Evolutionary conservation across 2,329 filamentous ascomycete genomes (phyloP).

Genomic region (Raffaelea arxii): DNA sequence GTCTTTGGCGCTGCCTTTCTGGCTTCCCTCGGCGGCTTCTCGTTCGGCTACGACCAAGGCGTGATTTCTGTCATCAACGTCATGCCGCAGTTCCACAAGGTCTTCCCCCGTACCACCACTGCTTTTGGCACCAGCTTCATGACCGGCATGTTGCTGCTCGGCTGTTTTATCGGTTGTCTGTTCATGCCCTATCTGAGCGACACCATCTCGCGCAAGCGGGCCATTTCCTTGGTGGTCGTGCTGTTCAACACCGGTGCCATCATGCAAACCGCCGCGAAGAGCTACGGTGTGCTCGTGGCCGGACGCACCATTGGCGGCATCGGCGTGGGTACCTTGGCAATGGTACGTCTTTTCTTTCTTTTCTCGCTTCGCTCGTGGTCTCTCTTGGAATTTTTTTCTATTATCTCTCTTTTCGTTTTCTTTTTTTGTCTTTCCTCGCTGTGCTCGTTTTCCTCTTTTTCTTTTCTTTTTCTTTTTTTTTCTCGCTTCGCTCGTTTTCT

Average conservation of each 20-base stretch:
- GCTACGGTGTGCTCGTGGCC: constrained; percentile 18
- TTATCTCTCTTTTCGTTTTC: too few relatives aligned
- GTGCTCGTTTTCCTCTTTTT: too few relatives aligned
- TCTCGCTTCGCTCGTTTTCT: too few relatives aligned
- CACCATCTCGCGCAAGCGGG: constrained; percentile 31
- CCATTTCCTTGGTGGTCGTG: constrained; percentile 25
- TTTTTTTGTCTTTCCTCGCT: too few relatives aligned
- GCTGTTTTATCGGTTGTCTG: constrained; percentile 25
- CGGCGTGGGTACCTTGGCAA: constrained; percentile 20
- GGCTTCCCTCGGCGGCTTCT: constrained; percentile 26
- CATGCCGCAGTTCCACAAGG: constrained; percentile 40
- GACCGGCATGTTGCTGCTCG: constrained; percentile 32
- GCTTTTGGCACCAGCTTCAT: constrained; percentile 28
- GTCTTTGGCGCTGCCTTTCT: constrained; percentile 30
- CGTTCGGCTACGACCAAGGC: constrained; percentile 20
- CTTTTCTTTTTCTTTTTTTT: too few relatives aligned
- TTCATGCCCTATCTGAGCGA: constrained; percentile 28
- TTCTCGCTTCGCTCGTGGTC: too few relatives aligned
- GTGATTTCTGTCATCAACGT: constrained; percentile 40
- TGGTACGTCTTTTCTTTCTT: constrained; percentile 20
- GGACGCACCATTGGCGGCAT: constrained; percentile 20
- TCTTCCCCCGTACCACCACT: constrained; percentile 20
- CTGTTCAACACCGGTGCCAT: constrained; percentile 33
- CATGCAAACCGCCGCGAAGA: constrained; percentile 22
- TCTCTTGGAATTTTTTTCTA: too few relatives aligned